Evolutionary conservation across 306 rosid genomes (phyloP), one percentile per base, ranked within the genome.

Genomic region (Fragaria iinumae): DNA sequence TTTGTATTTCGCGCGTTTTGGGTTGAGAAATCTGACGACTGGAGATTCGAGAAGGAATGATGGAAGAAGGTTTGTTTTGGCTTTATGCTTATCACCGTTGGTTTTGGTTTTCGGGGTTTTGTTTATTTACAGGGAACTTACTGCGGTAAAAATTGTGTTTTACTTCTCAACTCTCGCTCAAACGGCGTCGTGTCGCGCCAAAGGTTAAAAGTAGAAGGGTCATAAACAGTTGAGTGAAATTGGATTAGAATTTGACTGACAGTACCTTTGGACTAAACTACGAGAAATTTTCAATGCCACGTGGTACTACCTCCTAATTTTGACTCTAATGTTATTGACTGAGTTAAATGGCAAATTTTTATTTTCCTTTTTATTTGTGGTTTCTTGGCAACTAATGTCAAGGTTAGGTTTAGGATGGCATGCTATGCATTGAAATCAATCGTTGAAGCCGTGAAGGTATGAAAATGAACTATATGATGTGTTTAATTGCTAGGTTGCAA

Each of bases 1-100:
- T 75, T 75, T 48, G 80, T 80, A 77, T 77, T 77, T 77, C 68
- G 80, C 80, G 80, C 80, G 73, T 49, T 39, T n/a, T n/a, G 77
- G 44, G 49, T n/a, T 50, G 79, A 44, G 56, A 55, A 62, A 87
- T 88, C 89, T 72, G 87, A 85, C 91, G 87, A 81, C 70, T 83
- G 86, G 81, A 85, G 84, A 66, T 66, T 36, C 70, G 49, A 85
- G 67, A 38, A 44, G 69, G 69, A 78, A 77, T 55, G 85, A 50
- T 20, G 79, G 59, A 29, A 47, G 44, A 72, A 65, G 68, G 16
- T 70, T 71, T 82, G 36, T 69, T 77, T 82, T 74, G 76, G 83
- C 81, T 17, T 76, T 59, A 50, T 67, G 73, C 77, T 78, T 72
- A 76, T 62, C 71, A 75, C 86, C 81, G 88, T 81, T 76, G 74